Evolutionary conservation across 495 filamentous ascomycete genomes (phyloP).

Genomic region (Rhizodiscina lignyota): DNA sequence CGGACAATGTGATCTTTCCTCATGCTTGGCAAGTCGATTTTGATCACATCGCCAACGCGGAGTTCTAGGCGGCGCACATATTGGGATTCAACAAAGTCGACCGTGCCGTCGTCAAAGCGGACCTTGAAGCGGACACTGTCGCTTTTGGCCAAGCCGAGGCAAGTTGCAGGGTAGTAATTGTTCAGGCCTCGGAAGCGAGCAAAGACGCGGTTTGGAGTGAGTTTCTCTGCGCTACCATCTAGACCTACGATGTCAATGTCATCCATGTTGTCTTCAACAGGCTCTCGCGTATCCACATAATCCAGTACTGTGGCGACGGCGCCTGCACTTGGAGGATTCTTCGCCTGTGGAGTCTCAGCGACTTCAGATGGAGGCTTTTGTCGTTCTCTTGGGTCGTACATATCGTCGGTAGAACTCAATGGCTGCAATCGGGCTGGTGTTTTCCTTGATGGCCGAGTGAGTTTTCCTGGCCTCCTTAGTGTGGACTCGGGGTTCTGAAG

Average conservation of each 20-base stretch:
- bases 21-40: constrained; percentile 22
- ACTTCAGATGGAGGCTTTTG: background rate
- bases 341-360: constrained; percentile 2
- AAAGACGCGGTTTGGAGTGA: constrained; percentile 18
- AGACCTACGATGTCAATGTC: background rate
- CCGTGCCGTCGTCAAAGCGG: constrained; percentile 24
- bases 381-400: too few species aligned
- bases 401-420: too few species aligned
- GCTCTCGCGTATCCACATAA: background rate
- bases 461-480: too few species aligned
- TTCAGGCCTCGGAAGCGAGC: constrained; percentile 21
- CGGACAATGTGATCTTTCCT: constrained; percentile 20
- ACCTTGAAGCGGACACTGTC: constrained; percentile 8
- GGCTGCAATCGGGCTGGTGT: too few species aligned
- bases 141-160: constrained; percentile 9
- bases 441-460: too few species aligned
- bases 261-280: background rate
- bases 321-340: too few species aligned
- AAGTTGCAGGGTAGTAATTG: constrained; percentile 25
- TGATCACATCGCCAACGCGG: constrained; percentile 21
- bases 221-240: constrained; percentile 1
- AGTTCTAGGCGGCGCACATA: constrained; percentile 19
- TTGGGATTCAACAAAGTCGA: constrained; percentile 8
- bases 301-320: too few species aligned
- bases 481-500: too few species aligned